Conservation (phyloP, 2,329 filamentous ascomycete genomes). For the Botrytis paeoniae region DNA sequence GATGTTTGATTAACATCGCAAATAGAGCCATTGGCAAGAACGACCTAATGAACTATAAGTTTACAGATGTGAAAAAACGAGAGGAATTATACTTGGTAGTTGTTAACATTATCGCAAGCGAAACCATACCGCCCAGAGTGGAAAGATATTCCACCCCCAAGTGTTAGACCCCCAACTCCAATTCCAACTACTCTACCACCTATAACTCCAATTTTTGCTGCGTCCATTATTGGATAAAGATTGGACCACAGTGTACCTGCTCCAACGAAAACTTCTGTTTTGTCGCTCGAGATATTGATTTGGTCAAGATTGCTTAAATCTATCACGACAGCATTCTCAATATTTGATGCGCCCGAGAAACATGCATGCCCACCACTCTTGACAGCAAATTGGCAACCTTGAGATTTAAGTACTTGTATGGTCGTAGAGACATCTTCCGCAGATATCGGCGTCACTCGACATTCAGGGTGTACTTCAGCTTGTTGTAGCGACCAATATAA, state of each 20-base stretch:
- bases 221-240: constrained; percentile 29
- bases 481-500: constrained; percentile 38
- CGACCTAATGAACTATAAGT: constrained; percentile 31
- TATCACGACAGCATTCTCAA: constrained; percentile 48
- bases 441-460: constrained; percentile 26
- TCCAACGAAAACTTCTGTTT: constrained; percentile 38
- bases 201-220: constrained; percentile 37
- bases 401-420: constrained; percentile 19
- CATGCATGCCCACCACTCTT: constrained; percentile 31
- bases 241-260: constrained; percentile 41
- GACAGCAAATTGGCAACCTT: constrained; percentile 29
- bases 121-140: constrained; percentile 26
- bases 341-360: constrained; percentile 48
- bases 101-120: constrained; percentile 26
- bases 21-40: constrained; percentile 50
- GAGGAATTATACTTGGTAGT: constrained; percentile 21
- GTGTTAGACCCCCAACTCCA: constrained; percentile 28
- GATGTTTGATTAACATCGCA: constrained; percentile 40
- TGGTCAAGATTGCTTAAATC: constrained; percentile 41
- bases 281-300: constrained; percentile 33
- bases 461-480: constrained; percentile 23
- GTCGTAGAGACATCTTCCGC: constrained; percentile 27
- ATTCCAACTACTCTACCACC: constrained; percentile 39
- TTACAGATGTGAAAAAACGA: not conserved
- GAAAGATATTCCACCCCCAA: constrained; percentile 30